Conservation (phyloP, 306 rosid genomes). For the Quercus bicolor region DNA sequence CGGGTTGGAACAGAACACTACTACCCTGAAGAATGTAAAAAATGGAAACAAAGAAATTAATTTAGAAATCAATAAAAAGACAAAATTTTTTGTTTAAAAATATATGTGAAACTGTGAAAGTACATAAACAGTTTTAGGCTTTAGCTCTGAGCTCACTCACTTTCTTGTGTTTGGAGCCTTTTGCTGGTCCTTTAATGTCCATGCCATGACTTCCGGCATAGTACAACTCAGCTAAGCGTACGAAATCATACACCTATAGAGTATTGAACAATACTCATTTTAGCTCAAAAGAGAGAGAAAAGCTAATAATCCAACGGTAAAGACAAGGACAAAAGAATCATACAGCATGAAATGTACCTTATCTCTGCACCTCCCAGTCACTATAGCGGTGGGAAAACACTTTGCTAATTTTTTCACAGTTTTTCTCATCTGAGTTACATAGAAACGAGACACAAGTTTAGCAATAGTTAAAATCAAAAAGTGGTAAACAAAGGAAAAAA, state of each 20-base stretch:
- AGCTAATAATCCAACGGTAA: neutral
- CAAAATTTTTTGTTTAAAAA: no score
- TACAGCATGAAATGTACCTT: slow-evolving; percentile 48
- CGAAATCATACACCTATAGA: slow-evolving; percentile 69
- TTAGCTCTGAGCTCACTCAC: slow-evolving; percentile 38
- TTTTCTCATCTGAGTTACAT: slow-evolving; percentile 72
- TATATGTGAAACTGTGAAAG: no score
- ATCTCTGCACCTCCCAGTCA: slow-evolving; percentile 84
- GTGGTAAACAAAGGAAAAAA: neutral
- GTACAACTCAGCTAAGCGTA: slow-evolving; percentile 77
- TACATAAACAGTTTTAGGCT: neutral
- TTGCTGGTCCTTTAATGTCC: slow-evolving; percentile 93
- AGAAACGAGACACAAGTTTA: neutral
- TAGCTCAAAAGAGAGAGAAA: neutral
- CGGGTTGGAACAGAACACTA: slow-evolving; percentile 80
- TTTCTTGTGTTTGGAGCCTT: slow-evolving; percentile 53
- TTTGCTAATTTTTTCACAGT: slow-evolving; percentile 71
- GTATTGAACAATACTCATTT: neutral
- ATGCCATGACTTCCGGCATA: slow-evolving; percentile 99
- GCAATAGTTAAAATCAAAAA: neutral
- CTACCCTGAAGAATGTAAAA: slow-evolving; percentile 36
- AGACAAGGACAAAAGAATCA: neutral
- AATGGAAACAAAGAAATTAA: neutral
- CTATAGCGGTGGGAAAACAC: slow-evolving; percentile 88
- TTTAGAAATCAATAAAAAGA: neutral